phyloP scores from a whole-genome alignment of 345 rosid genomes.

The Pseudoturritis turrita region DNA sequence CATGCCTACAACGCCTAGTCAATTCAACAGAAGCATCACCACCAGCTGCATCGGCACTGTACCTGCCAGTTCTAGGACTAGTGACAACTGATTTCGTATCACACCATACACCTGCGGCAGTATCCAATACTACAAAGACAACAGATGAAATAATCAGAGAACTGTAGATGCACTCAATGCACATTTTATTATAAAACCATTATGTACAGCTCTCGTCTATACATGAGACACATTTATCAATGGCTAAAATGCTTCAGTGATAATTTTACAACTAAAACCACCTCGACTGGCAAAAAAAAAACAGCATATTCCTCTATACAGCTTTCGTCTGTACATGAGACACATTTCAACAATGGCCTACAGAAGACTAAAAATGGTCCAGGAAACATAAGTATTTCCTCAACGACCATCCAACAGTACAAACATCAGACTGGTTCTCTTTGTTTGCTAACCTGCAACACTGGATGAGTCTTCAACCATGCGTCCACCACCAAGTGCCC shows the following conservation, averaged over 20 bases:
- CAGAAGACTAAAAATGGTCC: conserved; percentile 8
- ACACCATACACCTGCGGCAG: conserved; percentile 98
- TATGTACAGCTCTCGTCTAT: neutral
- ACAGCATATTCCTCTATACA: too few relatives aligned
- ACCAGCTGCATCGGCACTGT: conserved; percentile 87
- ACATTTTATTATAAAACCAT: neutral
- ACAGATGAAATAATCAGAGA: conserved; percentile 13
- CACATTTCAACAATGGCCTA: conserved; percentile 6
- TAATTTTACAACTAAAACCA: too few relatives aligned
- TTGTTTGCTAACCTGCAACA: conserved; percentile 63
- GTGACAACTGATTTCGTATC: conserved; percentile 91
- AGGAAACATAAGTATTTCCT: neutral
- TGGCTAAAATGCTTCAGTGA: too few relatives aligned
- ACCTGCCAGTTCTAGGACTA: conserved; percentile 80
- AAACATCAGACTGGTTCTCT: neutral
- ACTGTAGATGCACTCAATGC: neutral
- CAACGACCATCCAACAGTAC: conserved; percentile 6
- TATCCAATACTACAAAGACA: conserved; percentile 72
- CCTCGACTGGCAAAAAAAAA: too few relatives aligned
- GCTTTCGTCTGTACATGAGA: neutral
- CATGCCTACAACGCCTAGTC: conserved; percentile 98
- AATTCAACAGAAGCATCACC: conserved; percentile 92
- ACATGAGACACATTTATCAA: neutral
- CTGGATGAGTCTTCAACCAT: conserved; percentile 97
- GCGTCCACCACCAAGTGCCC: conserved; percentile 98